These are phyloP conservation scores for Kwoniella sp. DNA, from an alignment of 768 basidiomycete species.

Conservation along the genomic window DNA sequence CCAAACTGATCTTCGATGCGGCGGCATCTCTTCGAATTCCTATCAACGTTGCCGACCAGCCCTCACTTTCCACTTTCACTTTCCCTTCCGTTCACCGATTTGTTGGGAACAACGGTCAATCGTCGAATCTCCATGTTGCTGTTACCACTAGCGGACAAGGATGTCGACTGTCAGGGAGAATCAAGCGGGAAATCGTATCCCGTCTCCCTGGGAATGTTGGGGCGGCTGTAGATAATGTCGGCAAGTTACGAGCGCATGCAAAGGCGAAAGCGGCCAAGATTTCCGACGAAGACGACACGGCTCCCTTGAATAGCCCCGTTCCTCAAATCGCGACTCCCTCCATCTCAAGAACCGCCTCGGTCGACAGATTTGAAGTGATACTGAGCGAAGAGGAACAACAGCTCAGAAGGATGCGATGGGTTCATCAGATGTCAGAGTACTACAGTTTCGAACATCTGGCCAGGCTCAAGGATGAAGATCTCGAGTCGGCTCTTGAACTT, in stretches of 20 bases:
- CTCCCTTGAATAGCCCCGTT: slow-evolving; percentile 58
- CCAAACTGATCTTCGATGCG: slow-evolving; percentile 63
- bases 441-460: slow-evolving; percentile 83
- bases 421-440: slow-evolving; percentile 94
- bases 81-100: slow-evolving; percentile 87
- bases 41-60: slow-evolving; percentile 84
- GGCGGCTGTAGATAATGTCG: slow-evolving; percentile 72
- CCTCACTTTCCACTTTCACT: slow-evolving; percentile 82
- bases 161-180: slow-evolving; percentile 75
- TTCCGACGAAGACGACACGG: slow-evolving; percentile 53
- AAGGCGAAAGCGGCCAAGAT: slow-evolving; percentile 55
- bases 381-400: slow-evolving; percentile 50
- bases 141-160: slow-evolving; percentile 91
- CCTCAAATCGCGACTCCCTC: slow-evolving; percentile 53
- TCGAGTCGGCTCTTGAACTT: slow-evolving; percentile 64
- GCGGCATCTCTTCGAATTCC: slow-evolving; percentile 68
- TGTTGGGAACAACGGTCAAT: slow-evolving; percentile 56
- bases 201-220: slow-evolving; percentile 71
- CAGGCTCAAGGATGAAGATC: slow-evolving; percentile 67
- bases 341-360: slow-evolving; percentile 34
- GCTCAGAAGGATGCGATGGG: slow-evolving; percentile 81
- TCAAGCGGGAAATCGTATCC: slow-evolving; percentile 79
- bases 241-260: slow-evolving; percentile 62
- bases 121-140: slow-evolving; percentile 63
- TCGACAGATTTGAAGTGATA: slow-evolving; percentile 24